Percentiles rank a stretch among this genome's conserved stretches.
phyloP scores from a whole-genome alignment of 306 rosid genomes.

The Morella rubra region DNA sequence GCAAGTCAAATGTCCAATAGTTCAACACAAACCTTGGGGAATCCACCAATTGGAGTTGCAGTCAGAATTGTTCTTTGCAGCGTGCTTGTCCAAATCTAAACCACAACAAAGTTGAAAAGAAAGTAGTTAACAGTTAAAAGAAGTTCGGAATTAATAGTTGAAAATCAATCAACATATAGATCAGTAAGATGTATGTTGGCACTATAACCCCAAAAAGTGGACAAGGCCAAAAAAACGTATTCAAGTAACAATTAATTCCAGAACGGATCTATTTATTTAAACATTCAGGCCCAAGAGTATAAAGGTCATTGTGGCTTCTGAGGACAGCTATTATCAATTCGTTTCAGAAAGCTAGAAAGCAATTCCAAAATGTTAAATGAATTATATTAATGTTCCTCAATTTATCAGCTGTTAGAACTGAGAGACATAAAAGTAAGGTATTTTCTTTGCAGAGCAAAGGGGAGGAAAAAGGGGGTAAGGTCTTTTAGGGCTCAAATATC shows the following conservation, averaged over 20 bases:
- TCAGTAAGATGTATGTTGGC: background rate
- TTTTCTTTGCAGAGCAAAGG: background rate
- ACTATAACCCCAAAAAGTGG: background rate
- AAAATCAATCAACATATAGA: background rate
- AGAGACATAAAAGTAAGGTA: background rate
- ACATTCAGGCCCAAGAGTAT: background rate
- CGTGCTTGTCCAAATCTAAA: conserved; percentile 98
- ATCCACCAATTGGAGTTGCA: conserved; percentile 81
- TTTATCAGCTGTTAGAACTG: background rate
- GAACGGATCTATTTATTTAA: background rate
- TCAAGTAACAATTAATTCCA: background rate
- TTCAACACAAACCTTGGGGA: conserved; percentile 79
- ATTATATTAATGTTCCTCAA: background rate
- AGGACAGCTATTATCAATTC: background rate
- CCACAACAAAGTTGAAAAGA: conserved; percentile 5
- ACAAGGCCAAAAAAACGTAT: background rate
- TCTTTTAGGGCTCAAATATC: background rate
- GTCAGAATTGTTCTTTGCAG: conserved; percentile 91
- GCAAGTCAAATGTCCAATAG: background rate
- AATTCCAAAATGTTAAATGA: background rate
- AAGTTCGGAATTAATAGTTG: background rate
- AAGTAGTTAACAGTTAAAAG: background rate
- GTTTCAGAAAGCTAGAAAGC: background rate
- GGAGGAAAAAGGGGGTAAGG: background rate
- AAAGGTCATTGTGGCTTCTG: background rate